Conservation (phyloP, 1,284 basidiomycete species). For the Ceratobasidium sp. region DNA sequence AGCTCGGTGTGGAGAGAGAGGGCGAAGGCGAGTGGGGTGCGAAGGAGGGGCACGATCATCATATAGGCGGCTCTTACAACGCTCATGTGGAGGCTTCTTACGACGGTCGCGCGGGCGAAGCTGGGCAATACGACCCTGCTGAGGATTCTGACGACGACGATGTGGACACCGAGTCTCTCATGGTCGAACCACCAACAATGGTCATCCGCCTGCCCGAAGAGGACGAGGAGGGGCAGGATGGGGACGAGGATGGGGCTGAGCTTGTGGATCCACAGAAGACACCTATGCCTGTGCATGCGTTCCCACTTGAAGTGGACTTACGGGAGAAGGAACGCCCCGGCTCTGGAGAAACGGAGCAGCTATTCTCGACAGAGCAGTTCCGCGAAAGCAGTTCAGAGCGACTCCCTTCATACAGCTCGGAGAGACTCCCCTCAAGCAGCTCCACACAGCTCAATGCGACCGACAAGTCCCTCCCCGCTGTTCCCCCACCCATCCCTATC, state of each 20-base stretch:
- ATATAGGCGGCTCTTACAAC: no score
- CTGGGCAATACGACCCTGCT: not conserved
- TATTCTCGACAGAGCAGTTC: no score
- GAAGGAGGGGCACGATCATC: no score
- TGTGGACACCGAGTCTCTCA: conserved; percentile 25
- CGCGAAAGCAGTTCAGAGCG: no score
- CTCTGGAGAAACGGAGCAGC: no score
- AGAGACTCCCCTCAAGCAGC: no score
- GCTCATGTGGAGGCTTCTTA: no score
- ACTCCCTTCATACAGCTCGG: no score
- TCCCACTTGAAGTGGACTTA: no score
- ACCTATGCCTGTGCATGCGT: not conserved
- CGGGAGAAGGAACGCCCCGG: no score
- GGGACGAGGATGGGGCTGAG: conserved; percentile 9
- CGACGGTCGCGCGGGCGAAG: no score
- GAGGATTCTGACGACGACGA: not conserved
- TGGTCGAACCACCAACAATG: conserved; percentile 5
- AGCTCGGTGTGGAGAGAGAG: not conserved
- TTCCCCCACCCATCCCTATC: conserved; percentile 54
- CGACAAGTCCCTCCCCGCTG: conserved; percentile 15
- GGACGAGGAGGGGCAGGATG: not conserved
- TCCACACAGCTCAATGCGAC: no score
- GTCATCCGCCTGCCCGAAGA: not conserved
- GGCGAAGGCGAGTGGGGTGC: not conserved
- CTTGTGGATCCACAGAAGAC: not conserved